Evolutionary conservation across 208 protist species (phyloP), one percentile per base, ranked within the genome.

Genomic region (Crithidia expoeki): DNA sequence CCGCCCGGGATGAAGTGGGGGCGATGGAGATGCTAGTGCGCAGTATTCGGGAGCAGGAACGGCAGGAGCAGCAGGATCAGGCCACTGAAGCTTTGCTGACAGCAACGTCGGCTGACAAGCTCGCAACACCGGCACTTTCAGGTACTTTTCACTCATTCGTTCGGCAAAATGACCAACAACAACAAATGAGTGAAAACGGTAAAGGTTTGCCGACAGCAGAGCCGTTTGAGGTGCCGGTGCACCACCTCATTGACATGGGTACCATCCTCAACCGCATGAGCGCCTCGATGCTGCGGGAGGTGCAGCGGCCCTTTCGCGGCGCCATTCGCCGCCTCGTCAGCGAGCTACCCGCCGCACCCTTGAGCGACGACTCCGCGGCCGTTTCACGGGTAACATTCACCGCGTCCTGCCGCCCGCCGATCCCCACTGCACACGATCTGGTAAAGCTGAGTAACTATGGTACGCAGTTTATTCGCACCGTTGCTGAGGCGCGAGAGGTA

Each of bases 181-280:
- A 44, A 42, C 28, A 17, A 28, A 23, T 34, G 28, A 28, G 23
- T 21, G 16, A 28, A 27, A 51, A 3, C 30, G 49, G 10, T 16
- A 19, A 38, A 40, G 28, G 30, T 14, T 17, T 11, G 23, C 55
- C 44, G 12, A 38, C 46, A 9, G 49, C 40, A 4, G 82, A 87
- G 64, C 74, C 78, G 19, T 84, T 72, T 58, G 6, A 46, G 7
- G 69, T 87, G 16, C 44, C 70, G 49, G 40, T 76, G 61, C 85
- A 91, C 5, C 80, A 92, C 63, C 46, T 93, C 11, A 59, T 90
- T 40, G 89, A 94, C 68, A 68, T 91, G 33, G 89, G 86, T 34
- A 78, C 60, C 50, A 53, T 94, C 25, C 68, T 94, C 14, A 59
- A 66, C 16, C 73, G 74, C 36, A 67, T 89, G 27, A 89, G 84